Percentiles rank a stretch among this genome's conserved stretches.
These are phyloP conservation scores for Aspergillus steynii DNA, from an alignment of 495 filamentous ascomycete genomes.

Conservation along the genomic window DNA sequence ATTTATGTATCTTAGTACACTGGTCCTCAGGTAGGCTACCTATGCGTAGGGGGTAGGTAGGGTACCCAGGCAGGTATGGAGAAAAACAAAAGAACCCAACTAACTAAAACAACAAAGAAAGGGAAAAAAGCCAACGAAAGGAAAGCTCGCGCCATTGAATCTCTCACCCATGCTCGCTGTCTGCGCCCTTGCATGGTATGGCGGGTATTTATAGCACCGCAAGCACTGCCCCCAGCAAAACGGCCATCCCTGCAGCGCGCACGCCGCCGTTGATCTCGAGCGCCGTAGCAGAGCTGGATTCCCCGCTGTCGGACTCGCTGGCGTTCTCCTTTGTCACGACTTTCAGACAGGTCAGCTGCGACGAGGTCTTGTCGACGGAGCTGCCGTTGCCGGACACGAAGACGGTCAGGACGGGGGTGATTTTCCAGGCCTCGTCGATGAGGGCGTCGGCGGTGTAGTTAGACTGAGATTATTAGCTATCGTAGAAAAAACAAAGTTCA, in stretches of 20 bases:
- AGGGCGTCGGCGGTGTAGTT: conserved; percentile 11
- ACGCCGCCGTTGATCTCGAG: background rate
- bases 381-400: conserved; percentile 8
- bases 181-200: background rate
- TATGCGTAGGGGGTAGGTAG: background rate
- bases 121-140: background rate
- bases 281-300: background rate
- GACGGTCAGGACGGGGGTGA: conserved; percentile 19
- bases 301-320: background rate
- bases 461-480: background rate
- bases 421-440: conserved; percentile 13
- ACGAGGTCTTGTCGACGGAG: conserved; percentile 8
- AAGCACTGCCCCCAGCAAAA: background rate
- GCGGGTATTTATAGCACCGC: background rate
- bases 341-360: conserved; percentile 17
- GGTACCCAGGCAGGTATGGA: background rate
- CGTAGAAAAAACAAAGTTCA: too few species aligned
- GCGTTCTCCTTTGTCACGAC: conserved; percentile 11
- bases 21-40: too few species aligned
- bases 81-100: background rate
- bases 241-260: background rate
- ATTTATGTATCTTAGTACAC: background rate
- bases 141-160: too few species aligned
- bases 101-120: background rate
- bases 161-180: background rate